Evolutionary conservation across 140 eudicot genomes (phyloP), one percentile per base, ranked within the genome.

Genomic region (Bidens hawaiensis): DNA sequence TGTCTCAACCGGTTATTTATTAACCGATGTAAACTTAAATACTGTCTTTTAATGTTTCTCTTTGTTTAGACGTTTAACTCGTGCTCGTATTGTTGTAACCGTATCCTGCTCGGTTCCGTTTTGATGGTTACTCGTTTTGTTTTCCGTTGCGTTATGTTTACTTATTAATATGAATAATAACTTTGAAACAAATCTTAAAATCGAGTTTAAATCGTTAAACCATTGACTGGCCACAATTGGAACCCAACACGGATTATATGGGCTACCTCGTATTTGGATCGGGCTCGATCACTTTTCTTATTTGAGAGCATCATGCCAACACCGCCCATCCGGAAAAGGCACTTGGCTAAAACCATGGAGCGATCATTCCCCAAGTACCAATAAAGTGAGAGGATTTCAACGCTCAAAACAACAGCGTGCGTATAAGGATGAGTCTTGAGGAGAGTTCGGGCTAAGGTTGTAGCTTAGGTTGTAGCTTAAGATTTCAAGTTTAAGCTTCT

Each of bases 261-360:
- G 65, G 73, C 76, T 10, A 87, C 76, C 83, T 78, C 78, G 50
- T 87, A 87, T 71, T 87, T 83, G 31, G 95, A 78, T 15, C 79
- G 77, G 10, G 49, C 6, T 34, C 70, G 53, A 67, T 87, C 91
- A 1, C 24, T 31, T 21, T 60, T 4, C 62, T 67, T 80, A 79
- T 83, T 87, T 1, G 95, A 87, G 8, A 87, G 77, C 5, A 87
- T 73, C 15, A 87, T 62, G 17, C 83, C 88, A 17, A 88, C 95
- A 1, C 88, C 95, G 3, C 95, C 95, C 85, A 83, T 76, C 0
- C 86, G 80, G 74, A 87, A 87, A 31, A 87, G 77, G 58, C 95
- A 87, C 55, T 87, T 83, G 50, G 85, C 74, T 13, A 83, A 33
- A 9, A 81, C 73, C 95, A 87, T 87, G 26, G 91, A 87, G 5